phyloP scores from a whole-genome alignment of 108 stramenopile genomes.

The Nitzschia sp. region DNA sequence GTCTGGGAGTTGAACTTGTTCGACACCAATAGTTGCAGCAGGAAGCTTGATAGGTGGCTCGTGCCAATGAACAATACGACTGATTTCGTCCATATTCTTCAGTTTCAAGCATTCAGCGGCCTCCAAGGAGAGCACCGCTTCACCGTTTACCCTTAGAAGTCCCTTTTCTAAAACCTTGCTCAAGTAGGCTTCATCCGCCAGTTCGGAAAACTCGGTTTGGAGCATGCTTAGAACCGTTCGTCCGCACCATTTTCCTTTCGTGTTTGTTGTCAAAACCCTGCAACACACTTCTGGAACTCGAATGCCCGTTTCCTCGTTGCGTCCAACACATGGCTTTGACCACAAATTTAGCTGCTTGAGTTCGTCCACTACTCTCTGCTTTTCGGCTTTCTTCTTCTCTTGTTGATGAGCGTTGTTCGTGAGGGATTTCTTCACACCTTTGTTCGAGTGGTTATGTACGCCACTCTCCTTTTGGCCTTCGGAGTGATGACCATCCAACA shows the following conservation, averaged over 20 bases:
- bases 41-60: constrained; percentile 74
- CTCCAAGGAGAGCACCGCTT: constrained; percentile 25
- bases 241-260: constrained; percentile 80
- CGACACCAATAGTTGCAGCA: constrained; percentile 38
- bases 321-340: constrained; percentile 36
- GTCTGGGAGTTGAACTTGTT: constrained; percentile 48
- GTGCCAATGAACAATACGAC: constrained; percentile 75
- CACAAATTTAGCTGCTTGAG: constrained; percentile 41
- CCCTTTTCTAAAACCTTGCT: constrained; percentile 42
- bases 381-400: constrained; percentile 37
- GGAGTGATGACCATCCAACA: constrained; percentile 40
- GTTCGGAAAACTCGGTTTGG: constrained; percentile 55
- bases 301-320: constrained; percentile 44
- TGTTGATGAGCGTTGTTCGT: constrained; percentile 17
- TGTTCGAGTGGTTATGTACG: constrained; percentile 4
- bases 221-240: constrained; percentile 50
- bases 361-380: constrained; percentile 48
- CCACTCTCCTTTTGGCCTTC: constrained; percentile 7
- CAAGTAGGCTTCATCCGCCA: constrained; percentile 26
- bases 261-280: constrained; percentile 49
- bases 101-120: constrained; percentile 36
- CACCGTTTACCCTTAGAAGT: constrained; percentile 63
- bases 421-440: constrained; percentile 28
- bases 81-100: constrained; percentile 68
- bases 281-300: constrained; percentile 59